Evolutionary conservation across 1,284 basidiomycete species (phyloP).

Genomic region (Naganishia sp.): DNA sequence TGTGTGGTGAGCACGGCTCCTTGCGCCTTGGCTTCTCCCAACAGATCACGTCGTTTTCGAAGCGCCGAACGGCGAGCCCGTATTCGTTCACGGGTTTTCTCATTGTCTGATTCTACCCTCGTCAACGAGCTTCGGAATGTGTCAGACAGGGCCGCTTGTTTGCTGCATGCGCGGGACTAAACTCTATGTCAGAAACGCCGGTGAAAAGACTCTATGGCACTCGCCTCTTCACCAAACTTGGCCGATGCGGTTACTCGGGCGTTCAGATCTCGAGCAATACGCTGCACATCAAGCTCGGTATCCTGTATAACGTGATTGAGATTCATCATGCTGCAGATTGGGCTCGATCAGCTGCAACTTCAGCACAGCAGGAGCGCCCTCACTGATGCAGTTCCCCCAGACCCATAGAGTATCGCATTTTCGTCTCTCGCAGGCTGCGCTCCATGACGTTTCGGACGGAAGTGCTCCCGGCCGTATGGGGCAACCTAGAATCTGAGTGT

Average conservation of each 20-base stretch:
- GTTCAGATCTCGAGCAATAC: constrained; percentile 16
- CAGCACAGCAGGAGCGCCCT: constrained; percentile 12
- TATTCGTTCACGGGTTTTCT: background rate
- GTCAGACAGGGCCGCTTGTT: background rate
- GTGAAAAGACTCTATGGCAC: background rate
- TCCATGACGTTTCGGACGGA: constrained; percentile 37
- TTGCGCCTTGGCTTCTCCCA: constrained; percentile 1
- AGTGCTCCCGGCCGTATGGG: constrained; percentile 29
- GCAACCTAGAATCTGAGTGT: constrained; percentile 1
- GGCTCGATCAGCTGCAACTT: background rate
- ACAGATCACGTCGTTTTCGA: background rate
- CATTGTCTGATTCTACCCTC: background rate
- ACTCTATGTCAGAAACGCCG: background rate
- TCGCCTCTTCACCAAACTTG: background rate
- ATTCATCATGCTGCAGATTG: constrained; percentile 62
- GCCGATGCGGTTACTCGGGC: constrained; percentile 8
- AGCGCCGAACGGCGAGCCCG: background rate
- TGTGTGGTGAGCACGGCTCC: background rate
- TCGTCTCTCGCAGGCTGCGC: constrained; percentile 50
- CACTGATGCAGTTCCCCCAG: constrained; percentile 50
- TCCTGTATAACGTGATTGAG: constrained; percentile 69
- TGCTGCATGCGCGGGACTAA: constrained; percentile 12
- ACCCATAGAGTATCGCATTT: constrained; percentile 51
- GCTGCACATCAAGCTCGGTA: constrained; percentile 61
- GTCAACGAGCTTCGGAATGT: background rate